Percentiles rank a stretch among this genome's conserved stretches.
phyloP scores from a whole-genome alignment of 139 green algal species.

The Trebouxia sp. region DNA sequence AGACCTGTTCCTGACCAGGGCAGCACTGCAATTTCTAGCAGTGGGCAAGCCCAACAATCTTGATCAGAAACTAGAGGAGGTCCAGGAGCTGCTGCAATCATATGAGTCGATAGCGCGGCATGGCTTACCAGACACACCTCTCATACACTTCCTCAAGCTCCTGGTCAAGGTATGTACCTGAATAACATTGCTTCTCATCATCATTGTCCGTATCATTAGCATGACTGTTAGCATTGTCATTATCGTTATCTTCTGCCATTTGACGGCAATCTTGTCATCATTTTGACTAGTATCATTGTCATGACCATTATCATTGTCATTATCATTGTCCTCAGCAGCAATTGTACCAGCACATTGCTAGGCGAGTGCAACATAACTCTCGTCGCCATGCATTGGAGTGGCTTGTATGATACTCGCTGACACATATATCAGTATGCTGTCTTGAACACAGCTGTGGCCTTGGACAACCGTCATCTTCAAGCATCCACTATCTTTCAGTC shows the following conservation, averaged over 20 bases:
- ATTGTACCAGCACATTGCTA: no score
- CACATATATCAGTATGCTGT: no score
- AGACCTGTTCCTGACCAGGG: constrained; percentile 14
- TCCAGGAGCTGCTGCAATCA: constrained; percentile 10
- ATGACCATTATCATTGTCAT: background rate
- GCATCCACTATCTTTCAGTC: no score
- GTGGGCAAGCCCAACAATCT: background rate
- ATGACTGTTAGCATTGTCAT: background rate
- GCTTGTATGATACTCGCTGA: no score
- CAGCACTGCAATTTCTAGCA: constrained; percentile 20
- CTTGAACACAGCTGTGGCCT: no score
- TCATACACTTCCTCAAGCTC: constrained; percentile 21
- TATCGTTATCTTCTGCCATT: background rate
- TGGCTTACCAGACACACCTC: constrained; percentile 6
- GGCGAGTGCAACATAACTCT: no score
- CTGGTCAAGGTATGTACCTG: constrained; percentile 6
- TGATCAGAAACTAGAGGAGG: constrained; percentile 3
- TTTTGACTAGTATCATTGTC: background rate
- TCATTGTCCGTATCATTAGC: no score
- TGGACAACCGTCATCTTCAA: no score
- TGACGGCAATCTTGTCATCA: no score
- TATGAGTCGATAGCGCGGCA: constrained; percentile 13
- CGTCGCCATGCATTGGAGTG: no score
- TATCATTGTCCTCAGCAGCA: no score
- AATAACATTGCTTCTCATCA: no score